Base-by-base conservation (phyloP, 345 rosid genomes). In the Barbarea vulgaris region DNA sequence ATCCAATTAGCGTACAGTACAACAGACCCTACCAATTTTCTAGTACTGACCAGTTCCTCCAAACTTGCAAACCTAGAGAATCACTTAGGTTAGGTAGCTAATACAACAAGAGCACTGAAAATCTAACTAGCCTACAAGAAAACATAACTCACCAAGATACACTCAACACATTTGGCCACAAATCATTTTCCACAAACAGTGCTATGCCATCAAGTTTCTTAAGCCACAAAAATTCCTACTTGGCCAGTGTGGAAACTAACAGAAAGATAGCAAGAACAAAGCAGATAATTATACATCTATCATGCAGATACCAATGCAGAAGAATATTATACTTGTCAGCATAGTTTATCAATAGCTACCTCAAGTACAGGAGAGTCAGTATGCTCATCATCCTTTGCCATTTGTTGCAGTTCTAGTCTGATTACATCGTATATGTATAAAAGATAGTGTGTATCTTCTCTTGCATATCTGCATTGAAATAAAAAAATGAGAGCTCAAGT, bases 401-500 rank as follows among this genome's bases (percentile, higher is more conserved):
- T 44, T 48, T 83, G 73, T 30, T 76, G 78, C 82, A 92, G 68
- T 67, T 80, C 64, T 30, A 67, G 76, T 77, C 80, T 90, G 86
- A 92, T 90, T 74, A 83, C 10, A 80, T 95, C 98, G 84, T 84
- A 88, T 15, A 95, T 88, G 80, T 88, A 83, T 83, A 95, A 79
- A 58, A 90, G 83, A 80, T 89, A 95, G 86, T 95, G 98, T 19
- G 99, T 95, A 74, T 92, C 99, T 78, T 95, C 98, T 83, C 98
- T 85, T 66, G 91, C 99, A 85, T 95, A 95, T 88, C 99, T 95
- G 87, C 72, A 82, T 70, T 39, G 34, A 54, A 67, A 70, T 64
- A 21, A 48, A 62, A 44, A 48, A 18, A 21, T 17, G 44, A 37
- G 44, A 74, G 71, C 41, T 74, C 55, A 44, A 62, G 48, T 27